These are phyloP conservation scores for Grigorovia humatica DNA, from an alignment of 805 yeast genomes.

Conservation along the genomic window DNA sequence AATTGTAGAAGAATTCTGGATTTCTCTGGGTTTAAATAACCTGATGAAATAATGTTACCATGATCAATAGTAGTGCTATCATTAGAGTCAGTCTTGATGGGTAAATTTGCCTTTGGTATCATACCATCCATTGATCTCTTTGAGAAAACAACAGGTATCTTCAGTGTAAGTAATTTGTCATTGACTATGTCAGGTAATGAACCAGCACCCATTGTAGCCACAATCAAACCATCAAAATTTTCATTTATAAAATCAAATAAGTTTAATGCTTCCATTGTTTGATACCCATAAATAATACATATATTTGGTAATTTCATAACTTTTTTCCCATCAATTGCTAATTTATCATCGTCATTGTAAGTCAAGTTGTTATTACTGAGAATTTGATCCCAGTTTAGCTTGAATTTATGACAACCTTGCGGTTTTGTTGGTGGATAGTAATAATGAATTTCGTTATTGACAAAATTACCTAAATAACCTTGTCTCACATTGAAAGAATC, in stretches of 20 bases:
- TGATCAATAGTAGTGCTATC: constrained; percentile 2
- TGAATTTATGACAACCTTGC: constrained; percentile 36
- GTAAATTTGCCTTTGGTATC: constrained; percentile 45
- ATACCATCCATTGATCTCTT: constrained; percentile 63
- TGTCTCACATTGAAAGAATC: constrained; percentile 65
- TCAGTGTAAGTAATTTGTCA: constrained; percentile 30
- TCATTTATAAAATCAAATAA: constrained; percentile 32
- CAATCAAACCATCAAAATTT: constrained; percentile 44
- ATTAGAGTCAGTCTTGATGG: constrained; percentile 28
- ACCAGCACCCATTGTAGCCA: constrained; percentile 69
- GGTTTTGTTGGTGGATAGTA: constrained; percentile 56
- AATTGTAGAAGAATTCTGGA: constrained; percentile 48
- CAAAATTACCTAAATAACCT: constrained; percentile 62
- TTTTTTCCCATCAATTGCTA: too few relatives aligned
- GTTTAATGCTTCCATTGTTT: constrained; percentile 37
- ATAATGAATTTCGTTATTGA: constrained; percentile 53
- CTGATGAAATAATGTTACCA: constrained; percentile 46
- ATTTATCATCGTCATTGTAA: too few relatives aligned
- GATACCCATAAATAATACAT: constrained; percentile 50
- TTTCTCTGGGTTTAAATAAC: constrained; percentile 58
- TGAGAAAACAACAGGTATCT: constrained; percentile 50
- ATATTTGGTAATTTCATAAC: constrained; percentile 29
- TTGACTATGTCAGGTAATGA: constrained; percentile 45
- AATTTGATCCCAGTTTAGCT: constrained; percentile 23
- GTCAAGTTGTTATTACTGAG: too few relatives aligned